phyloP scores from a whole-genome alignment of 768 basidiomycete species.

The Heimioporus sp. region DNA sequence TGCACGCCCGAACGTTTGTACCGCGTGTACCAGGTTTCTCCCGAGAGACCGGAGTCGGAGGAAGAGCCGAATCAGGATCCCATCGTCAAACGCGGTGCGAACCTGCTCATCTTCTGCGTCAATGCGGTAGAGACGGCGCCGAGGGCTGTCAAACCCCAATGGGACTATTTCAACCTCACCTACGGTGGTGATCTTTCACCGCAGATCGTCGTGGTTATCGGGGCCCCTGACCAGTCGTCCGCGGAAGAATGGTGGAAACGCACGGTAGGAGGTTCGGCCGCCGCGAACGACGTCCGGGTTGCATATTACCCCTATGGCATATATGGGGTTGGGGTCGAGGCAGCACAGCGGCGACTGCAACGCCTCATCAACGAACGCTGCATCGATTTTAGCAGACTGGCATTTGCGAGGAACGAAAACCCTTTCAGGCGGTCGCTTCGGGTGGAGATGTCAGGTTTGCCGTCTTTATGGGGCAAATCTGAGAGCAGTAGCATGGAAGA shows the following conservation, averaged over 20 bases:
- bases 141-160: conserved; percentile 15
- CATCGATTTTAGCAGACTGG: conserved; percentile 19
- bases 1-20: conserved; percentile 6
- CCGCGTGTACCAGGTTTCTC: conserved; percentile 23
- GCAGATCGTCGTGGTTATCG: conserved; percentile 22
- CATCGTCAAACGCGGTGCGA: conserved; percentile 21
- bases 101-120: conserved; percentile 27
- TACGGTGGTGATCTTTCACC: conserved; percentile 28
- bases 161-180: conserved; percentile 25
- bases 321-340: not conserved
- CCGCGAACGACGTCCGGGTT: conserved; percentile 8
- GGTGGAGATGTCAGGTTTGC: conserved; percentile 14
- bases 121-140: conserved; percentile 1
- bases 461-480: conserved; percentile 6
- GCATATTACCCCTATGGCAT: conserved; percentile 5
- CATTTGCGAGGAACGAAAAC: conserved; percentile 2
- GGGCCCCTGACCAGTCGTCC: conserved; percentile 8
- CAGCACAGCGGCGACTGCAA: conserved; percentile 6
- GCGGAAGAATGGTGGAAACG: conserved; percentile 25
- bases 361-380: conserved; percentile 19
- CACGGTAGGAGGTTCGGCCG: not conserved
- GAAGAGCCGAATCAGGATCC: conserved; percentile 6
- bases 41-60: not conserved
- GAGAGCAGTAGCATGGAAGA: not conserved
- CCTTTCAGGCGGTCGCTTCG: conserved; percentile 12